Conservation (phyloP, 2,329 filamentous ascomycete species). For the Rutstroemia sydowiana region DNA sequence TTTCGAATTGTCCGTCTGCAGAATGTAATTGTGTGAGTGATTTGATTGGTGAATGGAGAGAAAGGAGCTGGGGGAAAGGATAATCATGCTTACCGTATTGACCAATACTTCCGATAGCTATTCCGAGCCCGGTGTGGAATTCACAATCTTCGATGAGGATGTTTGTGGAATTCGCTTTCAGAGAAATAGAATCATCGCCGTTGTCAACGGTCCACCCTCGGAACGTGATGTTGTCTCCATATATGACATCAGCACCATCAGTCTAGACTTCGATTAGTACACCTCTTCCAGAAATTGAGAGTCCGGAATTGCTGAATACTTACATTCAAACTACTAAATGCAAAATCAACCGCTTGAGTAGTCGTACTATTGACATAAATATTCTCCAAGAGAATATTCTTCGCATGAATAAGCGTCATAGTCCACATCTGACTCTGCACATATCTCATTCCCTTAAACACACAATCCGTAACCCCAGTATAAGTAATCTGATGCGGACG, state of each 20-base stretch:
- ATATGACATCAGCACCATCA: conserved; percentile 44
- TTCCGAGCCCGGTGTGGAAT: conserved; percentile 43
- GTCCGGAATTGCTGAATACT: neutral
- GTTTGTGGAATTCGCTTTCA: conserved; percentile 50
- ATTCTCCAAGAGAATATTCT: conserved; percentile 40
- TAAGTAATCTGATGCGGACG: conserved; percentile 48
- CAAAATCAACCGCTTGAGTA: conserved; percentile 1
- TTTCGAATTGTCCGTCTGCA: conserved; percentile 37
- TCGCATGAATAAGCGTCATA: conserved; percentile 36
- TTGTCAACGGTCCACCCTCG: conserved; percentile 43
- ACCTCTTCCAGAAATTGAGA: neutral
- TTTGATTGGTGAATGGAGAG: neutral
- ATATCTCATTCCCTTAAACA: conserved; percentile 42
- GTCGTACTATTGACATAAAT: conserved; percentile 45
- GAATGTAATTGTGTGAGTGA: too few species aligned
- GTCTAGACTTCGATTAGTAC: conserved; percentile 39
- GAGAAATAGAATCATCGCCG: conserved; percentile 46
- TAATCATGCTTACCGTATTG: conserved; percentile 35
- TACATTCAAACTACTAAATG: conserved; percentile 7
- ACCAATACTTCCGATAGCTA: conserved; percentile 51
- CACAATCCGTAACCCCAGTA: conserved; percentile 38
- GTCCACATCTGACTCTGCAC: conserved; percentile 56
- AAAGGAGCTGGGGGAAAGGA: too few species aligned
- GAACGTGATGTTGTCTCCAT: conserved; percentile 44
- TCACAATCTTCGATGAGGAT: conserved; percentile 42